A percentile compares a stretch with the other conserved stretches of the same genome.
Evolutionary conservation across 2,329 filamentous ascomycete species (phyloP).

Genomic region (Fusarium ambrosium): DNA sequence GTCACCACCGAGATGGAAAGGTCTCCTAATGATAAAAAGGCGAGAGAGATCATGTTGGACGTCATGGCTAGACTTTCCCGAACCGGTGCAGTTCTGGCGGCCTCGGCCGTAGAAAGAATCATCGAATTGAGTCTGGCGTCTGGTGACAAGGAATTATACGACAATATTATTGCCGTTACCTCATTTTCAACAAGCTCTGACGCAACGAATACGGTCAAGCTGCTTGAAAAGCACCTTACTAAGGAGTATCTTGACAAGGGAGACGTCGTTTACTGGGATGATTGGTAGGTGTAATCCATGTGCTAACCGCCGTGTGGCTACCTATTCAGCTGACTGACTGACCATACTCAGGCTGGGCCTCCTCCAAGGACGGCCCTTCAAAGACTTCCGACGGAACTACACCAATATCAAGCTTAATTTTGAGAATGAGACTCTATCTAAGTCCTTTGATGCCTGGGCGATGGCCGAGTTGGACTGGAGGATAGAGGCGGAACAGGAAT

Average conservation of each 20-base stretch:
- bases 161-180: too few relatives aligned
- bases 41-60: too few relatives aligned
- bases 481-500: slow-evolving; percentile 4
- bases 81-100: too few relatives aligned
- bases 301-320: background rate
- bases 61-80: too few relatives aligned
- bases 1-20: too few relatives aligned
- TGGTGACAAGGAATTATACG: too few relatives aligned
- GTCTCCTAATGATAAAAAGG: too few relatives aligned
- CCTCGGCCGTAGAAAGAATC: too few relatives aligned
- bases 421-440: background rate
- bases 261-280: slow-evolving; percentile 12
- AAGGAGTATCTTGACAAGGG: background rate
- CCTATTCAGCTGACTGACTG: background rate
- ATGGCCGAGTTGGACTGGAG: background rate
- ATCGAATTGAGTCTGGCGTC: too few relatives aligned
- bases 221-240: background rate
- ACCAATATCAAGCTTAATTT: background rate
- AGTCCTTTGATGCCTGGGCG: slow-evolving; percentile 8
- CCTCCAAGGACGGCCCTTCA: too few relatives aligned
- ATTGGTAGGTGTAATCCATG: slow-evolving; percentile 7
- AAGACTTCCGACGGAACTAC: background rate
- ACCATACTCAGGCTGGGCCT: background rate
- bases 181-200: too few relatives aligned
- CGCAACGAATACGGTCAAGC: too few relatives aligned